A percentile compares a stretch with the other conserved stretches of the same genome.
Conservation (phyloP, 768 basidiomycete species). For the Amanita subjunquillea region DNA sequence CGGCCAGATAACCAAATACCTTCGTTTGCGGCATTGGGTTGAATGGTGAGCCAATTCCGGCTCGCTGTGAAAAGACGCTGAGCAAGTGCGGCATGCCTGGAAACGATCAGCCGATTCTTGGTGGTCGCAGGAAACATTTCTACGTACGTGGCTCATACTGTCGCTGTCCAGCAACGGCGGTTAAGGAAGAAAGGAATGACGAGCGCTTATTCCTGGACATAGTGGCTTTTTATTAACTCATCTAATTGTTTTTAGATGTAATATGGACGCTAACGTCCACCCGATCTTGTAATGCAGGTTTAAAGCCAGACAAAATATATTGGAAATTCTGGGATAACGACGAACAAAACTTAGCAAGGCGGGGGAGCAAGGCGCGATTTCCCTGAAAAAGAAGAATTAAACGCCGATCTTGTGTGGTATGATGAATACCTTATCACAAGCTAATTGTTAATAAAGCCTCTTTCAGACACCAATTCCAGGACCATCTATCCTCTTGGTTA, state of each 20-base stretch:
- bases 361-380: not conserved
- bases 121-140: too few relatives aligned
- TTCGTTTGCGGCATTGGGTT: conserved; percentile 45
- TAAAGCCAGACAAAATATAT: not conserved
- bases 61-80: conserved; percentile 41
- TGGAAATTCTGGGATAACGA: conserved; percentile 1
- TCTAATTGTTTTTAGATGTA: not conserved
- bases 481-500: conserved; percentile 58
- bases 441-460: conserved; percentile 2
- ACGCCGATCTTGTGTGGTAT: conserved; percentile 1
- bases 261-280: not conserved
- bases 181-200: conserved; percentile 9
- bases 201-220: not conserved
- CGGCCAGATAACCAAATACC: conserved; percentile 12
- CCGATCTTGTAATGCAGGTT: conserved; percentile 1
- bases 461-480: conserved; percentile 50
- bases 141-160: not conserved
- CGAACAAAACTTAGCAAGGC: not conserved
- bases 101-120: not conserved
- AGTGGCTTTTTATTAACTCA: not conserved
- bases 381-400: conserved; percentile 4
- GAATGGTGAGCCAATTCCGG: conserved; percentile 53
- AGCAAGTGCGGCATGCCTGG: conserved; percentile 21
- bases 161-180: conserved; percentile 37
- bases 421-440: not conserved